Base-by-base conservation (phyloP, 495 filamentous ascomycete genomes). In the Baudoinia panamericana region DNA sequence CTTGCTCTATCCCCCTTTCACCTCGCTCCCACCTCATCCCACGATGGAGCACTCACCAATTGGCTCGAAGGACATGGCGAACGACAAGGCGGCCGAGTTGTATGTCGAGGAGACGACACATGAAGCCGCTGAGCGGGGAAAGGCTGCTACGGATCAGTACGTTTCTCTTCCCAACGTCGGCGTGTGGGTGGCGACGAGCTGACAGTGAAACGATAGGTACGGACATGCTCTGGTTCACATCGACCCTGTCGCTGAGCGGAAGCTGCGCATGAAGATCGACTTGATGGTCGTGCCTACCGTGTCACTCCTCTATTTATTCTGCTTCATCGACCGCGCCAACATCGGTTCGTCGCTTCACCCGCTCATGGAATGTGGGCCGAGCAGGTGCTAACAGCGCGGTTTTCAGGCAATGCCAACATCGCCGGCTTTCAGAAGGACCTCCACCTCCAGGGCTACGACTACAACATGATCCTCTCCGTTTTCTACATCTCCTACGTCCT, bases 381-480 rank as follows among this genome's bases (percentile, higher is more conserved):
- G 12, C 12, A 22, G 10, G 33, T 42, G 12, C 39, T n/a, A n/a
- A n/a, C n/a, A n/a, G n/a, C n/a, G n/a, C n/a, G 22, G 27, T 20
- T 19, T 4, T 6, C 25, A 50, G 36, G 36, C 27, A 63, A 39
- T 44, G 52, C 42, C 30, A 31, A 33, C n/a, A 19, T 45, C 6
- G 36, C 83, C 48, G 64, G 65, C 6, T 40, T 87, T 36, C 78
- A 82, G 59, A 62, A 69, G 36, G 81, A 85, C 44, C 63, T 87
- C 6, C 63, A 67, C 1, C 54, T 83, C 31, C 21, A 43, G 16
- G 68, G 70, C 12, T 67, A 78, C 39, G 71, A 83, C 55, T 85
- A 77, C 56, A 75, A 85, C 56, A 61, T 74, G 22, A 67, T 77
- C 18, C 73, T 84, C 11, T 79, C 73, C 5, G 75, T 82, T 48